These are phyloP conservation scores for Aspergillus sp. DNA, from an alignment of 2,329 filamentous ascomycete species.

Conservation along the genomic window DNA sequence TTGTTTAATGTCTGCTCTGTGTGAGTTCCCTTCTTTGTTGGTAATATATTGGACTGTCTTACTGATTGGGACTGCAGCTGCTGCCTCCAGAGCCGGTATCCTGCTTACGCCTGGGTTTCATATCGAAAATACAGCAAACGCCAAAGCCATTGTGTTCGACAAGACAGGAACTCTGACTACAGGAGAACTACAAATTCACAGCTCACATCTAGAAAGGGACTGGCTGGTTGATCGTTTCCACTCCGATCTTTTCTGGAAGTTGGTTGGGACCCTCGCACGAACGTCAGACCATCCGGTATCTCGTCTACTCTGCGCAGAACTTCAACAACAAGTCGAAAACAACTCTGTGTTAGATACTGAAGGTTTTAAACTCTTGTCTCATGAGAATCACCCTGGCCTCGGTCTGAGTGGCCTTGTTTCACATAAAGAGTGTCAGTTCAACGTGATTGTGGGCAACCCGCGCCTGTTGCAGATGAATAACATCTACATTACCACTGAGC, in stretches of 20 bases:
- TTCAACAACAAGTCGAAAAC: not conserved
- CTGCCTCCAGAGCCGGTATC: not conserved
- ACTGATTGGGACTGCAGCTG: not conserved
- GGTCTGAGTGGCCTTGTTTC: not conserved
- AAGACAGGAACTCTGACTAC: not conserved
- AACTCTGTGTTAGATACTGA: not conserved
- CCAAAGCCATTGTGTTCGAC: not conserved
- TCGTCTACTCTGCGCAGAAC: not conserved
- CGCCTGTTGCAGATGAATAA: not conserved
- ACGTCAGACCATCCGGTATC: not conserved
- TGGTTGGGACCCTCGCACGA: not conserved
- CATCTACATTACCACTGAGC: not conserved
- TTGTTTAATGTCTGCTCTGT: not conserved
- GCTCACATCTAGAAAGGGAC: not conserved
- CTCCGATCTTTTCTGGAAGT: not conserved
- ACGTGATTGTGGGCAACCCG: not conserved
- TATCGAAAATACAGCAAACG: not conserved
- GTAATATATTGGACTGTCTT: not conserved
- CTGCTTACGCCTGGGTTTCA: not conserved
- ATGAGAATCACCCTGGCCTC: not conserved
- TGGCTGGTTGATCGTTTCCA: not conserved
- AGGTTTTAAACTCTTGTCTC: not conserved
- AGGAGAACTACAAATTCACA: not conserved
- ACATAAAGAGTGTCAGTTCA: not conserved
- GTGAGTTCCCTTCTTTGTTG: not conserved